These are phyloP conservation scores for Lasiosphaeris hirsuta DNA, from an alignment of 495 filamentous ascomycete genomes.

Conservation along the genomic window DNA sequence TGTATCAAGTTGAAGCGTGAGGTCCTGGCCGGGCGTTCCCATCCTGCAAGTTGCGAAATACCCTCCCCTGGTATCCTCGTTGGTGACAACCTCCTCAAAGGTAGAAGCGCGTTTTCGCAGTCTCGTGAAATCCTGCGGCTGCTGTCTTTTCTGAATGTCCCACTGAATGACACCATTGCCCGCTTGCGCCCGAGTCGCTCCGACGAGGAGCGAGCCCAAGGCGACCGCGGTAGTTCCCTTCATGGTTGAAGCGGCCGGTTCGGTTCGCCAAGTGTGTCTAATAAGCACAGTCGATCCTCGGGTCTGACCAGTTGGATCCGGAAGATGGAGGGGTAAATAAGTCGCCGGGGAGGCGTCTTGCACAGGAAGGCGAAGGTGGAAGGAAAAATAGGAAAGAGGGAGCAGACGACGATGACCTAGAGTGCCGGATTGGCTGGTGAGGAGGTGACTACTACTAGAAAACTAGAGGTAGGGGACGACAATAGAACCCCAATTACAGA, in stretches of 20 bases:
- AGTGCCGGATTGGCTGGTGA: not conserved
- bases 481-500: not conserved
- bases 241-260: slow-evolving; percentile 19
- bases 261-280: no score
- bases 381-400: no score
- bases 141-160: slow-evolving; percentile 34
- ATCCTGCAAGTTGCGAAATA: slow-evolving; percentile 69
- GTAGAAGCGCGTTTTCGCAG: slow-evolving; percentile 34
- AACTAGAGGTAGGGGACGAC: no score
- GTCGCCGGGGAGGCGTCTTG: no score
- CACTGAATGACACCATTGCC: slow-evolving; percentile 40
- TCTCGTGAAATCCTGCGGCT: slow-evolving; percentile 13
- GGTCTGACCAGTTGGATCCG: no score
- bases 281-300: no score
- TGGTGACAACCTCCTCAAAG: slow-evolving; percentile 38
- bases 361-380: no score
- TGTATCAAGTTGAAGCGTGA: slow-evolving; percentile 73
- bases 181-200: slow-evolving; percentile 23
- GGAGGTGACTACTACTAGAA: not conserved
- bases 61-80: slow-evolving; percentile 45
- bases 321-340: no score
- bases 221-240: slow-evolving; percentile 21
- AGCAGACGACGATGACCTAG: no score
- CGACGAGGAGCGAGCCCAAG: slow-evolving; percentile 31
- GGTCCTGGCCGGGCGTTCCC: slow-evolving; percentile 64